Evolutionary conservation across 2,329 filamentous ascomycete genomes (phyloP), one percentile per base, ranked within the genome.

Genomic region (Colletotrichum graminicola): DNA sequence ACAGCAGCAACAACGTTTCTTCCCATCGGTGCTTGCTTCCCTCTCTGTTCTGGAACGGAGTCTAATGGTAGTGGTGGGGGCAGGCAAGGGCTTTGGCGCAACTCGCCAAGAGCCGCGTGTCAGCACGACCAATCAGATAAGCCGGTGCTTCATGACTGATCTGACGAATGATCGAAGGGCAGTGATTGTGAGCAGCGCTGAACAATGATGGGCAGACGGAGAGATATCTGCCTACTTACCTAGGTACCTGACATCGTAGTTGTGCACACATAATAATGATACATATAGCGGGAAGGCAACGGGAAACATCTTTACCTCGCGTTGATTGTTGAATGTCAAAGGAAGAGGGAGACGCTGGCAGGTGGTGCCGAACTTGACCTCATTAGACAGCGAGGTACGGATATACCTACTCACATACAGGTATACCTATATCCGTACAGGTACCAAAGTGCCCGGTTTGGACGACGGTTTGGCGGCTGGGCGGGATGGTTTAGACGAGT

Each of bases 11-110:
- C 49, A 61, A 55, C 12, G 8, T 47, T 26, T 36, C 51, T 18
- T 43, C 41, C 21, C n/a, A 26, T 45, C 57, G n/a, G 11, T 29
- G 23, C 49, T 52, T 52, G 65, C 57, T 69, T 69, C 69, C 66
- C 62, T 71, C 29, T 64, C 60, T 51, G 52, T 71, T 72, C 69
- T 72, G 65, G 69, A 72, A 72, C 43, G 39, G 60, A 63, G 63
- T 41, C 32, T 49, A 32, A 45, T 47, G n/a, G 45, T 47, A 34
- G 39, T 49, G 60, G 66, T 54, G 62, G 52, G 45, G 45, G 34
- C 12, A 43, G 41, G 41, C 21, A 34, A 2, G 2, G 36, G 26
- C 51, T 52, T 57, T 54, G 67, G 64, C 51, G 69, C n/a, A 45
- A n/a, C 21, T 49, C 43, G 69, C 69, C 66, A 72, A 72, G 69